Conservation (phyloP, 2,329 filamentous ascomycete genomes). For the Monosporascus sp. region DNA sequence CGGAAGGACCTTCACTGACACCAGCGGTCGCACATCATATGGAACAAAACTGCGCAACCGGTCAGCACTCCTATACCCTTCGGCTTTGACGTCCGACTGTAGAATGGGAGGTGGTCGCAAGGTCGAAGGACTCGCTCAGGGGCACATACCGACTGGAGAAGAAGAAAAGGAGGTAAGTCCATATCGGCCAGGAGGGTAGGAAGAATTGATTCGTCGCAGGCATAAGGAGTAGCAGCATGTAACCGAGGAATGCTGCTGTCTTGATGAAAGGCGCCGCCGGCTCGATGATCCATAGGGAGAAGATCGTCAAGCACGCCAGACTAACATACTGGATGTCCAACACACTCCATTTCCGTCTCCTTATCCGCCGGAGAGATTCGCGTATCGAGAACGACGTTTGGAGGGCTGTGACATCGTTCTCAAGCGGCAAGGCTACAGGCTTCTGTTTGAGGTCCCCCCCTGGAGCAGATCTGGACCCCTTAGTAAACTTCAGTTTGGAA, state of each 20-base stretch:
- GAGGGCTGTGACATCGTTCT: conserved; percentile 61
- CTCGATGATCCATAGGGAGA: conserved; percentile 72
- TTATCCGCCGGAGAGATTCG: conserved; percentile 71
- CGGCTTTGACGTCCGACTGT: background rate
- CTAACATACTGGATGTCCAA: conserved; percentile 84
- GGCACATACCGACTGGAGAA: conserved; percentile 81
- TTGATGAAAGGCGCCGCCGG: conserved; percentile 77
- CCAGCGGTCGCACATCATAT: conserved; percentile 80
- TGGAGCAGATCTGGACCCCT: background rate
- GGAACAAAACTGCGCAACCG: conserved; percentile 68
- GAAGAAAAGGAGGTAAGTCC: conserved; percentile 85
- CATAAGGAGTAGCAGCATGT: conserved; percentile 68
- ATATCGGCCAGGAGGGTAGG: conserved; percentile 77
- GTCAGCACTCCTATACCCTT: background rate
- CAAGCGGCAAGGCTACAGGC: background rate
- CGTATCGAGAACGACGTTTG: conserved; percentile 77
- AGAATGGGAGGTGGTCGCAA: background rate
- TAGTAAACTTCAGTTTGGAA: background rate
- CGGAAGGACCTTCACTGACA: conserved; percentile 92
- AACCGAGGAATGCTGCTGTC: conserved; percentile 61
- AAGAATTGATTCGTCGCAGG: conserved; percentile 89
- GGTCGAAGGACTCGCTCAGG: conserved; percentile 9
- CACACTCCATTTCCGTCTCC: conserved; percentile 71
- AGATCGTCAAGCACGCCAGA: conserved; percentile 68
- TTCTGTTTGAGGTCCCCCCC: background rate